Percentiles rank a stretch among this genome's conserved stretches.
phyloP scores from a whole-genome alignment of 2,329 filamentous ascomycete genomes.

The Xylaria sp. region DNA sequence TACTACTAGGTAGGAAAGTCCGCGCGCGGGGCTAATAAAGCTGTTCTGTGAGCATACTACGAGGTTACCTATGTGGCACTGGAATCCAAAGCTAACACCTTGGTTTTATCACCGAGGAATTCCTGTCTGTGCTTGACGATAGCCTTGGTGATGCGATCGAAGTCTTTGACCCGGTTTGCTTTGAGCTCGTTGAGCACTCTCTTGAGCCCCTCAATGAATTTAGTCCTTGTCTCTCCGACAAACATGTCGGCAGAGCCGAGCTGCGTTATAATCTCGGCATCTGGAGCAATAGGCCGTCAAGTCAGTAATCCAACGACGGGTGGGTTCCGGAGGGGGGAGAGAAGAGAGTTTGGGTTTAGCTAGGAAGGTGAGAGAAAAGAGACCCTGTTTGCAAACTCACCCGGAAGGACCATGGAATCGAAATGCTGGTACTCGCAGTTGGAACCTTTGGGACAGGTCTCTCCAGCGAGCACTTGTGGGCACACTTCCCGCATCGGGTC shows the following conservation, averaged over 20 bases:
- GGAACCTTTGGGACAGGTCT: constrained; percentile 75
- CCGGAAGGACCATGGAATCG: constrained; percentile 74
- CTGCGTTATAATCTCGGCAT: constrained; percentile 78
- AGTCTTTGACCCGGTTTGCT: constrained; percentile 70
- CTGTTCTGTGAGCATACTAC: constrained; percentile 46
- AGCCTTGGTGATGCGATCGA: constrained; percentile 72
- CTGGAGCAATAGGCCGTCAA: constrained; percentile 59
- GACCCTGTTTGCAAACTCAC: constrained; percentile 66
- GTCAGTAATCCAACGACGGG: constrained; percentile 62
- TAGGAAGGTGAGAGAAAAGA: background rate
- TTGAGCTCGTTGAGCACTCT: constrained; percentile 70
- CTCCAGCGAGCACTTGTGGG: constrained; percentile 76
- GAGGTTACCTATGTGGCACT: constrained; percentile 51
- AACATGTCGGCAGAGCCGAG: constrained; percentile 75
- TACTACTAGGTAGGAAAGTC: constrained; percentile 42
- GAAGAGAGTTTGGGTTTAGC: constrained; percentile 35
- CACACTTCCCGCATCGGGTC: constrained; percentile 80
- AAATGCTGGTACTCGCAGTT: constrained; percentile 86
- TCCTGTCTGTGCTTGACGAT: constrained; percentile 74
- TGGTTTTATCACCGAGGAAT: constrained; percentile 72
- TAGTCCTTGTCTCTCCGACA: constrained; percentile 68
- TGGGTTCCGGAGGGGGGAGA: constrained; percentile 46
- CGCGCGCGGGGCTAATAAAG: constrained; percentile 21
- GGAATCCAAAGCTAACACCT: constrained; percentile 68
- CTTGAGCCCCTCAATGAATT: constrained; percentile 72